These are phyloP conservation scores for Aspergillus ochraceus DNA, from an alignment of 2,329 filamentous ascomycete genomes.

Conservation along the genomic window DNA sequence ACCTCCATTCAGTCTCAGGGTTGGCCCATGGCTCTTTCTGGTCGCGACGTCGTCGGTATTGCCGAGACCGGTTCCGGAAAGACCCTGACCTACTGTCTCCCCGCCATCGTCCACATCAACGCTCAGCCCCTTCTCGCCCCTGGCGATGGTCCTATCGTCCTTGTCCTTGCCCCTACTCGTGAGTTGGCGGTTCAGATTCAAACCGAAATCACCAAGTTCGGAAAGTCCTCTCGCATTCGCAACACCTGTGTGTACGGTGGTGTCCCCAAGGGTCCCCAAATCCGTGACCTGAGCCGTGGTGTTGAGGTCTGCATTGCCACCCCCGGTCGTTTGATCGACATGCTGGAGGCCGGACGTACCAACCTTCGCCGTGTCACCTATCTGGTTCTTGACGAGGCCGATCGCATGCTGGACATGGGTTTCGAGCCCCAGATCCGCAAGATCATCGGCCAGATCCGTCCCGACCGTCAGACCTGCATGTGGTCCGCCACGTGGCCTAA, in stretches of 20 bases:
- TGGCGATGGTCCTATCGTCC: slow-evolving; percentile 93
- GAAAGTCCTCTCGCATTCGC: slow-evolving; percentile 94
- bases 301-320: slow-evolving; percentile 99
- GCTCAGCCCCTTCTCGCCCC: slow-evolving; percentile 93
- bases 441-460: slow-evolving; percentile 95
- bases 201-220: slow-evolving; percentile 97
- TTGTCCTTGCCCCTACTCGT: slow-evolving; percentile 93
- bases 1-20: slow-evolving; percentile 98
- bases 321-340: slow-evolving; percentile 95
- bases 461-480: slow-evolving; percentile 98
- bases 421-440: slow-evolving; percentile 99
- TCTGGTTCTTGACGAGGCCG: slow-evolving; percentile 95
- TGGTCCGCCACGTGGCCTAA: slow-evolving; percentile 99
- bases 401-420: slow-evolving; percentile 99
- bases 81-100: slow-evolving; percentile 96
- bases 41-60: slow-evolving; percentile 97
- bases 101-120: slow-evolving; percentile 99
- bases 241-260: slow-evolving; percentile 99
- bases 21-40: slow-evolving; percentile 98
- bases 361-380: slow-evolving; percentile 98
- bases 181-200: slow-evolving; percentile 98
- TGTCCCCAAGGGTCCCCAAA: slow-evolving; percentile 96
- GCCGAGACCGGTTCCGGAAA: slow-evolving; percentile 99
- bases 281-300: slow-evolving; percentile 88
- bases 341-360: slow-evolving; percentile 96